A percentile compares a stretch with the other conserved stretches of the same genome.
phyloP scores from a whole-genome alignment of 148 eudicot species.

The Nepenthes mirabilis region DNA sequence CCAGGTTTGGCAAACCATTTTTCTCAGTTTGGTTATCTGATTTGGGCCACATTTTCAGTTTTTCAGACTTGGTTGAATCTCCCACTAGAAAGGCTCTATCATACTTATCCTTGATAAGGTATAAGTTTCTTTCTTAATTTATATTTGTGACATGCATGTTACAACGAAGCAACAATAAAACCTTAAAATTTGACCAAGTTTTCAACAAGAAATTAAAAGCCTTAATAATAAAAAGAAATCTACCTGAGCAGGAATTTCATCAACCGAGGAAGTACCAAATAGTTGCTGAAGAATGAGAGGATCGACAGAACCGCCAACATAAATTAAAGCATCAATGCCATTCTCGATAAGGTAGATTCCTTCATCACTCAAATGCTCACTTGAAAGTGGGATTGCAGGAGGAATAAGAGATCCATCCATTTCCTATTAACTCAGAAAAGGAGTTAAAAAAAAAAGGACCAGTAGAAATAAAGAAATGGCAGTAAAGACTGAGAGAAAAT shows the following conservation, averaged over 20 bases:
- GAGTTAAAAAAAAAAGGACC: neutral
- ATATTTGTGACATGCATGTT: neutral
- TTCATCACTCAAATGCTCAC: conserved; percentile 69
- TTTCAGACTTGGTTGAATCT: too few species aligned
- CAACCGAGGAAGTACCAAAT: conserved; percentile 53
- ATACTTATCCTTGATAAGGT: too few species aligned
- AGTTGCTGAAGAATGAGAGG: conserved; percentile 42
- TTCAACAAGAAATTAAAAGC: too few species aligned
- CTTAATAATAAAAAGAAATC: neutral
- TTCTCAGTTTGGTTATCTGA: too few species aligned
- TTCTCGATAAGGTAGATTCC: conserved; percentile 94
- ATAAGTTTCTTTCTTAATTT: neutral
- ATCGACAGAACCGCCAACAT: conserved; percentile 55
- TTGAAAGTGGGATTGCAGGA: conserved; percentile 62
- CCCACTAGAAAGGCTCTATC: too few species aligned
- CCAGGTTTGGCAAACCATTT: too few species aligned
- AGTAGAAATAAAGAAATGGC: neutral
- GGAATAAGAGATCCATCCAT: conserved; percentile 50
- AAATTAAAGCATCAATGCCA: conserved; percentile 81
- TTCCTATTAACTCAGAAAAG: conserved; percentile 33
- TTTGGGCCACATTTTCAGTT: too few species aligned
- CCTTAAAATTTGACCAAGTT: neutral
- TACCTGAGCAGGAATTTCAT: conserved; percentile 80
- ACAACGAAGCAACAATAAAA: neutral
- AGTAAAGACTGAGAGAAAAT: neutral